These are phyloP conservation scores for Hymenoscyphus albidus DNA, from an alignment of 2,329 filamentous ascomycete genomes.

Conservation along the genomic window DNA sequence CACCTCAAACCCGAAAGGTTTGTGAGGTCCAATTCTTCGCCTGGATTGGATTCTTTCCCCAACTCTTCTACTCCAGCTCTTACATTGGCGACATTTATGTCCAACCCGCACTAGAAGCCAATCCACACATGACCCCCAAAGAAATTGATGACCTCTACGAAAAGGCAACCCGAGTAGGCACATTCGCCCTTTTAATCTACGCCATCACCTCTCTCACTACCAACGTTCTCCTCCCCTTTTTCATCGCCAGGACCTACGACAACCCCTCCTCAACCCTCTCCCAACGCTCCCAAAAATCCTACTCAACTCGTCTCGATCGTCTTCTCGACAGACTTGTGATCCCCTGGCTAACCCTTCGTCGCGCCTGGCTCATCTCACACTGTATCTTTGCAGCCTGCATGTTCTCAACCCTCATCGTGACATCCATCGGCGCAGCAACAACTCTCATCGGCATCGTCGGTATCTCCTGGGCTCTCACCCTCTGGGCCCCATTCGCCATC, in stretches of 20 bases:
- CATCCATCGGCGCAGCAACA: conserved; percentile 66
- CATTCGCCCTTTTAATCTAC: conserved; percentile 84
- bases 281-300: conserved; percentile 22
- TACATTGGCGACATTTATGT: conserved; percentile 93
- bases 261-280: conserved; percentile 34
- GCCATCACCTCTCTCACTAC: conserved; percentile 78
- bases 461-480: conserved; percentile 85
- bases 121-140: conserved; percentile 71
- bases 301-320: conserved; percentile 33
- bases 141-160: conserved; percentile 81
- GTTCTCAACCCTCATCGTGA: conserved; percentile 78
- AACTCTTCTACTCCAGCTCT: conserved; percentile 91
- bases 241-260: conserved; percentile 77
- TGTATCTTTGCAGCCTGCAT: conserved; percentile 79
- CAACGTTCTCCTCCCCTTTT: conserved; percentile 79
- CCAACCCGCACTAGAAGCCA: conserved; percentile 71
- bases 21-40: conserved; percentile 81
- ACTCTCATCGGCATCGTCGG: conserved; percentile 77
- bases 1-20: conserved; percentile 76
- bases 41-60: conserved; percentile 95
- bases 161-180: conserved; percentile 78
- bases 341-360: conserved; percentile 78
- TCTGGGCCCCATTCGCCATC: conserved; percentile 94
- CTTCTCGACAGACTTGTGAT: conserved; percentile 65
- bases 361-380: conserved; percentile 81